Evolutionary conservation across 2,329 filamentous ascomycete genomes (phyloP).

Genomic region (Fusarium sp.): DNA sequence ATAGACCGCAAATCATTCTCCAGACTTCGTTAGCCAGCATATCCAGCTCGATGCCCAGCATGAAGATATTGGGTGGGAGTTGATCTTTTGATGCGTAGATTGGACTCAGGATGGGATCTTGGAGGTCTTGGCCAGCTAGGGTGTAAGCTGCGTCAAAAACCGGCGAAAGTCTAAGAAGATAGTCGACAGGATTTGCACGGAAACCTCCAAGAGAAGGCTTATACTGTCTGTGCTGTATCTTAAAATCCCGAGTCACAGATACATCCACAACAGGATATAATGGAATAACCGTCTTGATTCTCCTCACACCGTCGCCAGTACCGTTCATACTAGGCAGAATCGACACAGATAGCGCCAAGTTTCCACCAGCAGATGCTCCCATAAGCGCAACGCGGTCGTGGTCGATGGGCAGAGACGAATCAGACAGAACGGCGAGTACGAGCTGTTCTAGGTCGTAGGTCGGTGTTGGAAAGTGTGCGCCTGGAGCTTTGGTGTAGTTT

Average conservation of each 20-base stretch:
- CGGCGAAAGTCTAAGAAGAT: neutral
- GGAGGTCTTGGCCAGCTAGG: neutral
- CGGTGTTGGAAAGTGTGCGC: slow-evolving; percentile 1
- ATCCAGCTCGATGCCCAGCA: slow-evolving; percentile 20
- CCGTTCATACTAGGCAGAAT: slow-evolving; percentile 23
- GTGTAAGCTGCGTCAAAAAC: slow-evolving; percentile 28
- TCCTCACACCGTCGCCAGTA: slow-evolving; percentile 16
- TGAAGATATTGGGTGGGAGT: slow-evolving; percentile 7
- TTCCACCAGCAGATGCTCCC: slow-evolving; percentile 23
- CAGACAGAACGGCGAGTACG: slow-evolving; percentile 4
- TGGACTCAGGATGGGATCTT: slow-evolving; percentile 20
- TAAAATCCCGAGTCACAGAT: slow-evolving; percentile 9
- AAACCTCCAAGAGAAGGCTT: slow-evolving; percentile 19
- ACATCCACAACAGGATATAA: slow-evolving; percentile 19
- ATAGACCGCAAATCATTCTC: slow-evolving; percentile 19
- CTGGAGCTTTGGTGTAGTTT: slow-evolving; percentile 23
- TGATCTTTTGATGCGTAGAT: slow-evolving; percentile 6
- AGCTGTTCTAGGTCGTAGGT: slow-evolving; percentile 27
- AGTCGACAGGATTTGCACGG: slow-evolving; percentile 6
- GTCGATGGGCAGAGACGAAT: slow-evolving; percentile 7
- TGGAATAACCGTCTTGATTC: slow-evolving; percentile 5
- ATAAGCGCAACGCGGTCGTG: slow-evolving; percentile 11
- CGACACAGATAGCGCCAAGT: slow-evolving; percentile 14
- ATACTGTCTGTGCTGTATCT: slow-evolving; percentile 12
- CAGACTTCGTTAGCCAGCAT: slow-evolving; percentile 18